Base-by-base conservation (phyloP, 768 basidiomycete genomes). In the Trametes punicea region DNA sequence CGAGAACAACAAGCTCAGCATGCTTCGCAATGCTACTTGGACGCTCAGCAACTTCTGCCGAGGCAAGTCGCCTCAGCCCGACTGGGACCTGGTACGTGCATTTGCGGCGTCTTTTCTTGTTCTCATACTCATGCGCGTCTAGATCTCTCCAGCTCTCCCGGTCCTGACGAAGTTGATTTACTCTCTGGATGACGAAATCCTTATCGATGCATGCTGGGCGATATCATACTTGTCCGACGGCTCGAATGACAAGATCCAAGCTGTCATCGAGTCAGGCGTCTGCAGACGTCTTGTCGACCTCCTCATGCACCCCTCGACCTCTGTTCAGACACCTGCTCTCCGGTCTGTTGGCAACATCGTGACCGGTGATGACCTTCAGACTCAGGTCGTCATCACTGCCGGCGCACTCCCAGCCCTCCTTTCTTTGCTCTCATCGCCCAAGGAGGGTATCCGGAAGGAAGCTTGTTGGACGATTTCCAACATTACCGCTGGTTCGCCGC, bases 381-480 rank as follows among this genome's bases (percentile, higher is more conserved):
- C 97, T 8, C 97, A 99, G 72, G 97, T 99, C 48, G 91, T 98
- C 57, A 98, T 99, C 68, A 94, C 97, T 16, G 97, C 96, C 13
- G 97, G 96, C 49, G 93, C 97, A 23, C 88, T 99, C 21, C 89
- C 94, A 4, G 97, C 97, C 5, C 83, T 99, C 45, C 84, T 99
- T 39, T 87, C 91, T 21, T 80, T 99, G 20, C 80, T 99, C 51
- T 93, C 91, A 2, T 98, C 95, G 21, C 92, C 95, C 26, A 99
- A 99, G 76, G 97, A 99, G 62, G 97, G 95, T 44, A 99, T 99
- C 67, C 83, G 96, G 67, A 99, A 99, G 78, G 96, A 99, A 73
- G 96, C 97, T 23, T 99, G 97, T 76, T 99, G 97, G 97, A 99
- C 97, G 16, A 98, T 99, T 67, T 97, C 93, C 44, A 99, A 99